Percentiles rank a stretch among this genome's conserved stretches.
Conservation (phyloP, 2,329 filamentous ascomycete genomes). For the Epichloe brachyelytri region DNA sequence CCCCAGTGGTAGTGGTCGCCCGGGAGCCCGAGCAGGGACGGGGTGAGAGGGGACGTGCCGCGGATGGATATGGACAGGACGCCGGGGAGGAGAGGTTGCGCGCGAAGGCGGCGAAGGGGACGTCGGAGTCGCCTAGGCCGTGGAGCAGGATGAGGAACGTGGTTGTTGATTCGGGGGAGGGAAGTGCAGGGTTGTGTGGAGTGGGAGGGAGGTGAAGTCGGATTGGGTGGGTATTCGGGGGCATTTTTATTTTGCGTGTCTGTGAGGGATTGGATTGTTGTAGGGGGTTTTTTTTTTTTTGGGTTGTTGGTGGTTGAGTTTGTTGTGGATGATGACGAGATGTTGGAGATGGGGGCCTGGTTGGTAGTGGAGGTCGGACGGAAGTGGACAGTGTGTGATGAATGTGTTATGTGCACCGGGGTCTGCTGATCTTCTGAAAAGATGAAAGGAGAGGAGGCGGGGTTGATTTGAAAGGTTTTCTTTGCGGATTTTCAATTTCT, state of each 20-base stretch:
- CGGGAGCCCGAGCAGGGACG: constrained; percentile 37
- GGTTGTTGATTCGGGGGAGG: constrained; percentile 48
- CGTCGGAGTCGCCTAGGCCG: constrained; percentile 66
- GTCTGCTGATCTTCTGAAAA: too few relatives aligned
- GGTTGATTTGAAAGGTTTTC: too few relatives aligned
- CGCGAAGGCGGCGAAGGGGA: constrained; percentile 56
- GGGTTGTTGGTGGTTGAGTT: neutral
- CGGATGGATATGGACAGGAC: constrained; percentile 64
- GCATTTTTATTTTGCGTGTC: constrained; percentile 17
- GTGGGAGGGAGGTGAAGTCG: constrained; percentile 35
- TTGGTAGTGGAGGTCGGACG: too few relatives aligned
- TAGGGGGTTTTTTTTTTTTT: neutral
- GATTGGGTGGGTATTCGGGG: constrained; percentile 36
- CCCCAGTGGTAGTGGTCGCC: constrained; percentile 48
- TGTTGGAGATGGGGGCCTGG: too few relatives aligned
- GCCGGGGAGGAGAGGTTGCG: constrained; percentile 60
- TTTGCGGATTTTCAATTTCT: too few relatives aligned
- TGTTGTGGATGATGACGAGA: neutral
- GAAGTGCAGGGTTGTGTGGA: constrained; percentile 34
- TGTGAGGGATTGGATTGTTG: neutral
- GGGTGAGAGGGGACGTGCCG: constrained; percentile 53
- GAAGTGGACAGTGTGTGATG: too few relatives aligned
- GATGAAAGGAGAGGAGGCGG: too few relatives aligned
- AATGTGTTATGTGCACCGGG: too few relatives aligned
- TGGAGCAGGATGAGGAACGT: constrained; percentile 74